These are phyloP conservation scores for Citrus australasica DNA, from an alignment of 345 rosid species.

Conservation along the genomic window DNA sequence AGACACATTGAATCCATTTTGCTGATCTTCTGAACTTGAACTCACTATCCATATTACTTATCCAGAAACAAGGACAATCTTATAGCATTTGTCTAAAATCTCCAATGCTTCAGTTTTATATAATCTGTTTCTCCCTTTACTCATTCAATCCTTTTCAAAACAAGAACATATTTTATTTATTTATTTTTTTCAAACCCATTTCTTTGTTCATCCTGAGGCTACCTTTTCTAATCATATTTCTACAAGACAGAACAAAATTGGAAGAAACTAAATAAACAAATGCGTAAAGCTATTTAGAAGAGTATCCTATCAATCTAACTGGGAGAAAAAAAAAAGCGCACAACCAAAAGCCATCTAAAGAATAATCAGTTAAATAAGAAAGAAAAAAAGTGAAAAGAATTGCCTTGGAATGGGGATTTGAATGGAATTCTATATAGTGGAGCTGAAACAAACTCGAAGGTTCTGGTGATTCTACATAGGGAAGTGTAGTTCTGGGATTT, in stretches of 20 bases:
- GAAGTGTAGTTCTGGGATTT: constrained; percentile 19
- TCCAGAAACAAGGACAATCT: not conserved
- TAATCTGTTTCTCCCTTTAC: not conserved
- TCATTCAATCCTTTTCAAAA: not conserved
- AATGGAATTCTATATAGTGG: constrained; percentile 19
- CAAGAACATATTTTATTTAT: not conserved
- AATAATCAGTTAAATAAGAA: not conserved
- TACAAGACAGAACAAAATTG: not conserved
- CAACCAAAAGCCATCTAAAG: not conserved
- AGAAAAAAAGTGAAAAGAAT: constrained; percentile 4
- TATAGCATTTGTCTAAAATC: not conserved
- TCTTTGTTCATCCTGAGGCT: not conserved
- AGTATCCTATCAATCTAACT: not conserved
- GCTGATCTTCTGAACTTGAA: not conserved
- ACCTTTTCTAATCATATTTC: not conserved
- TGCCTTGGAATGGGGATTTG: constrained; percentile 42
- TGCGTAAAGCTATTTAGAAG: not conserved
- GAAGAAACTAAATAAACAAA: not conserved
- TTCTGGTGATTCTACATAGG: constrained; percentile 11
- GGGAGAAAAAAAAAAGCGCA: not conserved
- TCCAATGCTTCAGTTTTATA: not conserved
- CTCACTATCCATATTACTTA: not conserved
- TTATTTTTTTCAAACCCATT: not conserved
- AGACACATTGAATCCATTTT: not conserved
- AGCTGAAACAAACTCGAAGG: constrained; percentile 26